Evolutionary conservation across 1,284 basidiomycete genomes (phyloP).

Genomic region (Pascua guehoae): DNA sequence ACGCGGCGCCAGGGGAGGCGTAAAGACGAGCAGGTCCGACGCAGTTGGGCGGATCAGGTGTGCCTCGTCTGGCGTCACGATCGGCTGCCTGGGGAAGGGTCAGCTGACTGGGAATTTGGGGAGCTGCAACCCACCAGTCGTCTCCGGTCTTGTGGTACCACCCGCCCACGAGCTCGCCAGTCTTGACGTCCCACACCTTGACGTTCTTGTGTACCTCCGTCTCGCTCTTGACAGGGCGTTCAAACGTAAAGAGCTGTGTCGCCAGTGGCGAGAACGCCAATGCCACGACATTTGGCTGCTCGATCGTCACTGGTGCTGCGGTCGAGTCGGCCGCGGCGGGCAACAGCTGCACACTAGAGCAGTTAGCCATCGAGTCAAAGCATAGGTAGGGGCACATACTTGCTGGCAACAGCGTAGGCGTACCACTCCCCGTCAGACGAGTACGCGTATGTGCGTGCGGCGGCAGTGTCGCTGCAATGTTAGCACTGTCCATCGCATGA

Average conservation of each 20-base stretch:
- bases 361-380: slow-evolving; percentile 3
- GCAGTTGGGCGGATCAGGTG: slow-evolving; percentile 67
- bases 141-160: slow-evolving; percentile 47
- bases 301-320: slow-evolving; percentile 25
- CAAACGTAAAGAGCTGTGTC: slow-evolving; percentile 90
- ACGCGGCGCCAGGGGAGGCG: slow-evolving; percentile 33
- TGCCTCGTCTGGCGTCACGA: slow-evolving; percentile 87
- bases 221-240: slow-evolving; percentile 58
- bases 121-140: slow-evolving; percentile 37
- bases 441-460: slow-evolving; percentile 70
- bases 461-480: slow-evolving; percentile 54
- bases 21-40: slow-evolving; percentile 79
- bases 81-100: slow-evolving; percentile 59
- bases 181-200: slow-evolving; percentile 42
- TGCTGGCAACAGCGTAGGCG: slow-evolving; percentile 72
- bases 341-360: slow-evolving; percentile 36
- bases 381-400: slow-evolving; percentile 53
- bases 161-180: slow-evolving; percentile 40
- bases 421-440: slow-evolving; percentile 82
- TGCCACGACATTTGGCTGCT: slow-evolving; percentile 69
- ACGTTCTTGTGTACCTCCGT: slow-evolving; percentile 48
- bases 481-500: slow-evolving; percentile 50
- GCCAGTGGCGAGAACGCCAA: slow-evolving; percentile 88
- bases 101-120: slow-evolving; percentile 46
- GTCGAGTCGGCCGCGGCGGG: slow-evolving; percentile 30